A percentile compares a stretch with the other conserved stretches of the same genome.
These are phyloP conservation scores for Rhododendron simsii DNA, from an alignment of 148 eudicot genomes.

Conservation along the genomic window DNA sequence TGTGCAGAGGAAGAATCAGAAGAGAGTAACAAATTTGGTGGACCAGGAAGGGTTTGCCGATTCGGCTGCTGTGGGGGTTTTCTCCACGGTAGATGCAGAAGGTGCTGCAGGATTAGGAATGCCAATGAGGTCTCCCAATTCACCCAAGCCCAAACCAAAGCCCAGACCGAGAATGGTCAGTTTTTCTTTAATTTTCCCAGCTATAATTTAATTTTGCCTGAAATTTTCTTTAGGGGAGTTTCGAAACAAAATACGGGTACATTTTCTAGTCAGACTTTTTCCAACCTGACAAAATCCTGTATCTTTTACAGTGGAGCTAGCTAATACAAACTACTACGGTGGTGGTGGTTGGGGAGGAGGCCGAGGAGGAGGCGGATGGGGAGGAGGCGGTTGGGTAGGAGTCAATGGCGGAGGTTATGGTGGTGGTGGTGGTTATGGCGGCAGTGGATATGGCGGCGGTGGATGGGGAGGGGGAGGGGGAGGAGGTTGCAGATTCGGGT, in stretches of 20 bases:
- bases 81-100: not conserved
- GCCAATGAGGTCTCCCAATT: not conserved
- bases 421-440: not conserved
- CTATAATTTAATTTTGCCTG: too few relatives aligned
- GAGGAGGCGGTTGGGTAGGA: not conserved
- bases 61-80: not conserved
- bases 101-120: not conserved
- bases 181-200: too few relatives aligned
- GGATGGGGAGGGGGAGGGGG: not conserved
- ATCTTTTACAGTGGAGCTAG: not conserved
- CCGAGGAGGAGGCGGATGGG: not conserved
- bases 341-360: not conserved
- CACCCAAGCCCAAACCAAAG: not conserved
- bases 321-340: not conserved
- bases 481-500: not conserved
- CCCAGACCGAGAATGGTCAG: too few relatives aligned
- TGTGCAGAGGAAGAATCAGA: not conserved
- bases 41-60: not conserved
- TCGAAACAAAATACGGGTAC: not conserved
- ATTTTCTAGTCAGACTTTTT: not conserved
- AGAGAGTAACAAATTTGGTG: not conserved
- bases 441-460: too few relatives aligned
- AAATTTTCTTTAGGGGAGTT: too few relatives aligned
- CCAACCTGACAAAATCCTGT: not conserved
- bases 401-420: not conserved